Percentiles rank a stretch among this genome's conserved stretches.
phyloP scores from a whole-genome alignment of 164 flowering plant genomes.

The Nelumbo lutea region DNA sequence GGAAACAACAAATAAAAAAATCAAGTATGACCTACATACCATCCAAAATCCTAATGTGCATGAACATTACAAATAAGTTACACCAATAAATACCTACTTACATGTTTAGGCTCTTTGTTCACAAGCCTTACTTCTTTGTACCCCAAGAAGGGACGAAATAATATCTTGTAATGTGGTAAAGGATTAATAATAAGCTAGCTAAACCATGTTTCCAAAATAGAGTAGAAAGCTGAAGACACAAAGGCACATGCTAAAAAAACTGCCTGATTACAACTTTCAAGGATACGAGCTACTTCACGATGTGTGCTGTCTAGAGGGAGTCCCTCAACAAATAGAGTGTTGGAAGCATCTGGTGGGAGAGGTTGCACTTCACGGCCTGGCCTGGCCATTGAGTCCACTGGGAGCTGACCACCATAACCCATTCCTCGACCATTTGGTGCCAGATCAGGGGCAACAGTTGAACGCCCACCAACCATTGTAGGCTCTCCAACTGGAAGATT shows the following conservation, averaged over 20 bases:
- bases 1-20: neutral
- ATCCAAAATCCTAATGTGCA: neutral
- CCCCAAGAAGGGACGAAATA: slow-evolving; percentile 79
- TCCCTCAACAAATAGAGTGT: slow-evolving; percentile 68
- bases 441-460: slow-evolving; percentile 29
- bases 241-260: neutral
- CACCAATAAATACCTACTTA: slow-evolving; percentile 23
- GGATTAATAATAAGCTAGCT: slow-evolving; percentile 6
- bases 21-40: no score
- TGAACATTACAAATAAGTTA: neutral
- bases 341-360: slow-evolving; percentile 78
- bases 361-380: slow-evolving; percentile 42
- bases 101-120: slow-evolving; percentile 60
- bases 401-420: slow-evolving; percentile 31
- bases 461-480: slow-evolving; percentile 29
- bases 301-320: slow-evolving; percentile 52
- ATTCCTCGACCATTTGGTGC: slow-evolving; percentile 36
- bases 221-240: neutral
- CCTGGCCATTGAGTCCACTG: slow-evolving; percentile 32
- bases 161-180: slow-evolving; percentile 42
- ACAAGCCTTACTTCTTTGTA: slow-evolving; percentile 74
- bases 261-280: slow-evolving; percentile 9
- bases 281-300: slow-evolving; percentile 88
- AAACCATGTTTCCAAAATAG: neutral
- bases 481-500: slow-evolving; percentile 32